Base-by-base conservation (phyloP, 208 protist species). In the Pavlovales sp. region DNA sequence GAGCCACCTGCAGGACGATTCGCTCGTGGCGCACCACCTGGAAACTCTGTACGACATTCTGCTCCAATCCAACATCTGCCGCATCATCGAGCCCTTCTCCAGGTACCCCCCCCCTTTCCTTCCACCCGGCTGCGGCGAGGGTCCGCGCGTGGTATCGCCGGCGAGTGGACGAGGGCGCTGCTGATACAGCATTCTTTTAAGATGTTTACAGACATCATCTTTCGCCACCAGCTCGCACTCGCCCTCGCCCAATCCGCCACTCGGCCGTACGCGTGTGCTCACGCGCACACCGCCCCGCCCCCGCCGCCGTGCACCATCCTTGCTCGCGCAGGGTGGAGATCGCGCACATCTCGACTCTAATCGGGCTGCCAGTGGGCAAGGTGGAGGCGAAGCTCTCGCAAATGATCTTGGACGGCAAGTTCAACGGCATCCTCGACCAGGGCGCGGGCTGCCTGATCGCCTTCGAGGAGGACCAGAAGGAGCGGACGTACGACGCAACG, bases 341-440 rank as follows among this genome's bases (percentile, higher is more conserved):
- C 46, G 86, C 93, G 28, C 97, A 98, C 92, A 90, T 99, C 75
- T 97, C 97, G 18, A 36, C 90, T 32, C 89, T 98, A 1, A 94
- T 99, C 88, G 88, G 95, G 79, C 92, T 99, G 26, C 91, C 93
- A 22, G 47, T 95, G 22, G 76, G 75, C 18, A 89, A 86, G 67
- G n/a, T 82, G 47, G 79, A 79, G 34, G 39, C 78, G 71, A 97
- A 94, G 86, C 92, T 99, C 0, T 99, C 97, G 38, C 96, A 99
- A 90, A 98, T 99, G 91, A 99, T 99, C 90, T 93, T 99, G 0
- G 98, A 99, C 93, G 95, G 97, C 66, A 98, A 98, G 91, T 95
- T 99, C 75, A 89, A 91, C 57, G 98, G 97, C 80, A 96, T 96
- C 71, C 90, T 97, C 34, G 95, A 97, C 91, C 95, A 97, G 90